Evolutionary conservation across 768 basidiomycete genomes (phyloP).

Genomic region (Chlorophyllum brunneum): DNA sequence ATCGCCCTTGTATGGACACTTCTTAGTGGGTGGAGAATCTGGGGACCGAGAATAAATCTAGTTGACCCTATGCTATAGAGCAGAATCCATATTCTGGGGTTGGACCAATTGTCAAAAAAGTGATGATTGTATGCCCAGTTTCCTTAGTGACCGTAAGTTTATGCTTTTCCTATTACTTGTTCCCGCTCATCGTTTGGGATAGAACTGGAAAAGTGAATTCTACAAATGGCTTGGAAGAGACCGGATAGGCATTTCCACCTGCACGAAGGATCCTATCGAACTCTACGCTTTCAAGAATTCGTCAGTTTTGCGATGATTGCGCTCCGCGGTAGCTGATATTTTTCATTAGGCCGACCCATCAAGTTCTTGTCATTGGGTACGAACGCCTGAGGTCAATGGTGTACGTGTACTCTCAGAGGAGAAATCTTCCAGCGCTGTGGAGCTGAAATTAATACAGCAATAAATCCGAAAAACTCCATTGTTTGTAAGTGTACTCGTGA

Average conservation of each 20-base stretch:
- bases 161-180: neutral
- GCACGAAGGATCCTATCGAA: constrained; percentile 42
- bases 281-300: constrained; percentile 73
- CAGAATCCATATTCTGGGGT: constrained; percentile 75
- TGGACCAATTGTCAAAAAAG: constrained; percentile 66
- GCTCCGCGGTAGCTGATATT: neutral
- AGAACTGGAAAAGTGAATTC: constrained; percentile 97
- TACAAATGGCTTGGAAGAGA: constrained; percentile 82
- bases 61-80: constrained; percentile 37
- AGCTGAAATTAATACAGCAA: neutral
- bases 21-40: constrained; percentile 54
- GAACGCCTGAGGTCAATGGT: constrained; percentile 83
- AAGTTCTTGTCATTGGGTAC: constrained; percentile 93
- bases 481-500: neutral
- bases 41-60: neutral
- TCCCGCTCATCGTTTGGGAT: constrained; percentile 2
- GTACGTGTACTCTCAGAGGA: constrained; percentile 38
- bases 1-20: constrained; percentile 93
- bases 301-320: constrained; percentile 34
- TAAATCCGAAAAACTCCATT: constrained; percentile 11
- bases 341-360: constrained; percentile 62
- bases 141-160: constrained; percentile 72
- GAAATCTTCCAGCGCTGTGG: neutral
- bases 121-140: constrained; percentile 91
- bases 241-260: constrained; percentile 41